These are phyloP conservation scores for Oleoguttula mirabilis DNA, from an alignment of 495 filamentous ascomycete species.

Conservation along the genomic window DNA sequence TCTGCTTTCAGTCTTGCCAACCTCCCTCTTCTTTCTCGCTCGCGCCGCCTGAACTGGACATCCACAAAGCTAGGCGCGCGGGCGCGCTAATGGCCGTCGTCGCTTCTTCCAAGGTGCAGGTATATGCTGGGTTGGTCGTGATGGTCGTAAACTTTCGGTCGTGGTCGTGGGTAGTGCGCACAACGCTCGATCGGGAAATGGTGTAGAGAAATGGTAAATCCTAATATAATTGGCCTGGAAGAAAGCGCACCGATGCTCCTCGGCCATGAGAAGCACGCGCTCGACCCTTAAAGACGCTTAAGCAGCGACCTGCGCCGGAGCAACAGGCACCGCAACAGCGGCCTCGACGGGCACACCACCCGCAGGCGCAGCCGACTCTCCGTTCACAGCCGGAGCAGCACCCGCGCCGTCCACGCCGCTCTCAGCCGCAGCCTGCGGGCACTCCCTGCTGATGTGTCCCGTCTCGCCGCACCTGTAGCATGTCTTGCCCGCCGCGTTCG, in stretches of 20 bases:
- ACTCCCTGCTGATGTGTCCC: slow-evolving; percentile 93
- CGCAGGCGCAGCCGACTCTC: slow-evolving; percentile 25
- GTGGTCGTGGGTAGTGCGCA: slow-evolving; percentile 4
- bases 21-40: slow-evolving; percentile 7
- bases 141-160: slow-evolving; percentile 8
- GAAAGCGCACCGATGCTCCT: neutral
- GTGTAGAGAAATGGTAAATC: too few relatives aligned
- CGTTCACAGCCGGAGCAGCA: slow-evolving; percentile 27
- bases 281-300: too few relatives aligned
- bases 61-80: slow-evolving; percentile 14
- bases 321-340: slow-evolving; percentile 16
- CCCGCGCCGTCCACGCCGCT: slow-evolving; percentile 3
- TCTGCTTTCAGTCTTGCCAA: slow-evolving; percentile 7
- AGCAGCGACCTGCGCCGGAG: slow-evolving; percentile 35
- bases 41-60: slow-evolving; percentile 4
- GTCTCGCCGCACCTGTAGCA: slow-evolving; percentile 96
- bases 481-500: slow-evolving; percentile 92
- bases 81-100: slow-evolving; percentile 4
- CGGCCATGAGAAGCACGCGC: too few relatives aligned
- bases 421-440: slow-evolving; percentile 56
- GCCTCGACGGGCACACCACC: slow-evolving; percentile 10
- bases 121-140: slow-evolving; percentile 20
- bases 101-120: slow-evolving; percentile 17
- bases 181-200: slow-evolving; percentile 2
- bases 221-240: neutral